Percentiles rank a stretch among this genome's conserved stretches.
These are phyloP conservation scores for Acrodontium crateriforme DNA, from an alignment of 2,329 filamentous ascomycete species.

Conservation along the genomic window DNA sequence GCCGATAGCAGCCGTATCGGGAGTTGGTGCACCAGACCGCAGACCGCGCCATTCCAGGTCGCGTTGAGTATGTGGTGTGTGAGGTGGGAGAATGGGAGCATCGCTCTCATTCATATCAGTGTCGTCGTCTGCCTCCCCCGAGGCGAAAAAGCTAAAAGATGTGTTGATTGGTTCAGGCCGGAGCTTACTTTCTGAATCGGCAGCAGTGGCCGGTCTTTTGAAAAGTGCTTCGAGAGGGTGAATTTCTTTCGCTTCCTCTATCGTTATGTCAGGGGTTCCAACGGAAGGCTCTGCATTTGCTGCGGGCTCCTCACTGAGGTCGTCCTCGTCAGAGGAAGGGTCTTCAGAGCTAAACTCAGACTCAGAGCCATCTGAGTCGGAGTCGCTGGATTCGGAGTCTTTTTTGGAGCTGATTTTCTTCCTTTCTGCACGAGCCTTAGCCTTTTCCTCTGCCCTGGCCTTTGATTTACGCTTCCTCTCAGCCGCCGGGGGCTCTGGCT, in stretches of 20 bases:
- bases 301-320: conserved; percentile 1
- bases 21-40: conserved; percentile 87
- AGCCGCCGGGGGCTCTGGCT: conserved; percentile 30
- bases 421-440: conserved; percentile 1
- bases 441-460: conserved; percentile 4
- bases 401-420: no score
- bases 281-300: background rate
- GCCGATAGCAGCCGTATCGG: conserved; percentile 72
- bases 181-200: conserved; percentile 23
- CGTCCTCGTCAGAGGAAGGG: conserved; percentile 1
- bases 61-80: conserved; percentile 70
- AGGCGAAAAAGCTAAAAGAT: conserved; percentile 66
- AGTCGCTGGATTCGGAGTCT: no score
- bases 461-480: conserved; percentile 20
- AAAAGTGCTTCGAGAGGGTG: conserved; percentile 89
- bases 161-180: conserved; percentile 33
- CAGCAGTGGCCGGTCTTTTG: conserved; percentile 49
- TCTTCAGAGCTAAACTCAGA: no score
- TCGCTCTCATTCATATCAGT: conserved; percentile 23
- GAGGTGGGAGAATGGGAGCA: conserved; percentile 32
- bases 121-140: conserved; percentile 27
- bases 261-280: background rate
- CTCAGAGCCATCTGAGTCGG: no score
- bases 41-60: conserved; percentile 62
- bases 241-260: conserved; percentile 29